A percentile compares a stretch with the other conserved stretches of the same genome.
phyloP scores from a whole-genome alignment of 345 rosid genomes.

The Microthlaspi erraticum region DNA sequence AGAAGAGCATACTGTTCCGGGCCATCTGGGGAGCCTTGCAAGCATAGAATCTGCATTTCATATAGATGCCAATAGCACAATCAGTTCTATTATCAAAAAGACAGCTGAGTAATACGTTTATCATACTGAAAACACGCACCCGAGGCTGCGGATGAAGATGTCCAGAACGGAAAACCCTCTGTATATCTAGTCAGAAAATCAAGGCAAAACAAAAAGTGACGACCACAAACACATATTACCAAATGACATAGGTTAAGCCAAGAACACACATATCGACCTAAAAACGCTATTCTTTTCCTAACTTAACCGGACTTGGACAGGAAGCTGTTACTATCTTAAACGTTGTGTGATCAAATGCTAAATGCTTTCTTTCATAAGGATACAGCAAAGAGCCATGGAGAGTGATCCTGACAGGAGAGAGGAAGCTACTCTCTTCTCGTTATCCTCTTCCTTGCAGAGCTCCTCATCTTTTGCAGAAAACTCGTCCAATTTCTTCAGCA shows the following conservation, averaged over 20 bases:
- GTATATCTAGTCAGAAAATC: constrained; percentile 65
- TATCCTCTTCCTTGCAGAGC: constrained; percentile 47
- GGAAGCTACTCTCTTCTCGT: constrained; percentile 54
- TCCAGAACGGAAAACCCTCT: constrained; percentile 83
- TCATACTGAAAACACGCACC: constrained; percentile 53
- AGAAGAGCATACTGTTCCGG: constrained; percentile 83
- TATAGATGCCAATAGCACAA: constrained; percentile 26
- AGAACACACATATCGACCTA: constrained; percentile 13
- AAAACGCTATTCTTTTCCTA: neutral
- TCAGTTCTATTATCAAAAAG: constrained; percentile 15
- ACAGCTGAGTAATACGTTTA: neutral
- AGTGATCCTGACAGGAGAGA: constrained; percentile 86
- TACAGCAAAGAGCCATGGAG: constrained; percentile 98
- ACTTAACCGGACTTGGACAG: neutral
- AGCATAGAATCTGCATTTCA: constrained; percentile 77
- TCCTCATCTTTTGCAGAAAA: constrained; percentile 72
- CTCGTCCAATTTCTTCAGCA: constrained; percentile 70
- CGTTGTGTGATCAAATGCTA: neutral
- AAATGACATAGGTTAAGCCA: neutral
- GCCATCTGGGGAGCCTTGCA: constrained; percentile 98
- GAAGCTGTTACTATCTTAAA: neutral
- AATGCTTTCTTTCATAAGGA: constrained; percentile 50
- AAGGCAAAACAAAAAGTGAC: constrained; percentile 51
- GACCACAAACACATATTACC: neutral
- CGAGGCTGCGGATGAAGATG: constrained; percentile 85